Evolutionary conservation across 2,329 filamentous ascomycete genomes (phyloP).

Genomic region (Xenosphaeropsis pyriputrescens): DNA sequence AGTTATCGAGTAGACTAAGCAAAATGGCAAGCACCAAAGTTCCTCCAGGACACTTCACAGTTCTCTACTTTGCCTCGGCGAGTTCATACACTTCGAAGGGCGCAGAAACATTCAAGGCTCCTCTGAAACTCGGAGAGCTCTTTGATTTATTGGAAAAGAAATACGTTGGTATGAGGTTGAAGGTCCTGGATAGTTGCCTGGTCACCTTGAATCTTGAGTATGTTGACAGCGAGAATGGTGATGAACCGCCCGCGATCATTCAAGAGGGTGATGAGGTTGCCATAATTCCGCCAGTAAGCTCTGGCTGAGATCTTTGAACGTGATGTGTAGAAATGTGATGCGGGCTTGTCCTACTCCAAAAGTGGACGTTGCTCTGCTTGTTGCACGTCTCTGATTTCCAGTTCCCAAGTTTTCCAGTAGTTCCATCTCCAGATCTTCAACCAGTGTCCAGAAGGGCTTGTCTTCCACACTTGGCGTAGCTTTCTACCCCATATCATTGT

Average conservation of each 20-base stretch:
- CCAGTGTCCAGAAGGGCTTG: neutral
- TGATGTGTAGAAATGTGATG: neutral
- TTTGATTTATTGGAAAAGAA: conserved; percentile 53
- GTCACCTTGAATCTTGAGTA: conserved; percentile 74
- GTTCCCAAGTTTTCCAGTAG: conserved; percentile 1
- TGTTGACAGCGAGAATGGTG: conserved; percentile 44
- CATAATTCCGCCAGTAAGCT: conserved; percentile 79
- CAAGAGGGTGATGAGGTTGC: conserved; percentile 69
- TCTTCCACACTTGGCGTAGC: neutral
- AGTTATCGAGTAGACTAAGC: neutral
- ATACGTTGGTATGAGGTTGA: conserved; percentile 54
- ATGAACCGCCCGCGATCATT: conserved; percentile 32
- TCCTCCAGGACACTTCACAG: conserved; percentile 53
- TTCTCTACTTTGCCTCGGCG: conserved; percentile 73
- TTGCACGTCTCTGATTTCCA: neutral
- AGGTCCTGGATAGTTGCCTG: conserved; percentile 57
- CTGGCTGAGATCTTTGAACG: conserved; percentile 36
- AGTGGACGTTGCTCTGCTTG: neutral
- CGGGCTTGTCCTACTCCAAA: neutral
- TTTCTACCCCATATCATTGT: neutral
- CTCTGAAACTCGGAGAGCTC: conserved; percentile 45
- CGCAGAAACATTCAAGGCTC: conserved; percentile 50
- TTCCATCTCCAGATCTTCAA: conserved; percentile 1
- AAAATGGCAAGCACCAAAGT: conserved; percentile 4
- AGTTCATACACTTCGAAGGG: conserved; percentile 56